Evolutionary conservation across 331 rosid species (phyloP), one percentile per base, ranked within the genome.

Genomic region (Erythrophleum ivorense): DNA sequence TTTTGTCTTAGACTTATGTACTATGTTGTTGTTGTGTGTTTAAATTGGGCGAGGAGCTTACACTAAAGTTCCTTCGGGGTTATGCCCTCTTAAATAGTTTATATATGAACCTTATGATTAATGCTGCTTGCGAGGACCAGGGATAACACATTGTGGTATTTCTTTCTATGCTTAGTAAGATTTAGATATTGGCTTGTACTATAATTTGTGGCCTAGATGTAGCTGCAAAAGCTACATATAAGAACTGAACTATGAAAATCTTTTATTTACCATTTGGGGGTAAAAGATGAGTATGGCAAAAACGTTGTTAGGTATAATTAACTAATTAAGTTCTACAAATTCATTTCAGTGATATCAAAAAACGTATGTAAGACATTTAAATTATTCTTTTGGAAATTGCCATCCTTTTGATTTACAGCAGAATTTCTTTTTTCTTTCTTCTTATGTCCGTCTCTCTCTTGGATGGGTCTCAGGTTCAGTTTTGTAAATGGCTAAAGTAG

Each of bases 401-500:
- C n/a, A 45, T 24, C 31, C 45, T 59, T 43, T 81, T 57, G 18
- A 55, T 72, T 71, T 77, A 6, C 68, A 57, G 21, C 49, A 38
- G 70, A 78, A 48, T 64, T 53, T 77, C 41, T 71, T 7, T 62
- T 16, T 13, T 21, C 71, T 36, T 34, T 33, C 55, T 33, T 3
- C 29, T 29, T 60, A 10, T 1, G 29, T 29, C 10, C 12, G 18
- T 52, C 59, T 67, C 29, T 77, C 48, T 16, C 78, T 52, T 74
- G 80, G 48, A 62, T 68, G 59, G 64, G 83, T 71, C 8, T 58
- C 78, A 81, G 84, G 77, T 81, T 81, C 82, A 78, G 79, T 78
- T 80, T n/a, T 73, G 45, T 52, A 53, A 88, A 96, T 96, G 99
- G 95, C 94, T 58, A 88, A 88, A 82, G 84, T 83, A 76, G 88